phyloP scores from a whole-genome alignment of 2,329 filamentous ascomycete species.

The Ceratocystis albifundus region DNA sequence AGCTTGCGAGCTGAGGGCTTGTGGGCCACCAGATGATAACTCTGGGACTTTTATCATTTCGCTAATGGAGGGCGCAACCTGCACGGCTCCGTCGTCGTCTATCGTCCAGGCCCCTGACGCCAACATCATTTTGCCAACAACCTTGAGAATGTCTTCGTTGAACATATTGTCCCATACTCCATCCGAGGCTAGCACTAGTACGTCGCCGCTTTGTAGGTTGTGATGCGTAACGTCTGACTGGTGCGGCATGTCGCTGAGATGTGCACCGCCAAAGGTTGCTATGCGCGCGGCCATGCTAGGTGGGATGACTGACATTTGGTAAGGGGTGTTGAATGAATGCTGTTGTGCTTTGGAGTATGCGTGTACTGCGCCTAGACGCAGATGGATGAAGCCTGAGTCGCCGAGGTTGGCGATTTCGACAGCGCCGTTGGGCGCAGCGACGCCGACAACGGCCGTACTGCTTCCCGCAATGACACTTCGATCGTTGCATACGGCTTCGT shows the following conservation, averaged over 20 bases:
- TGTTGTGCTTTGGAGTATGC: conserved; percentile 77
- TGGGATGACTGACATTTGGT: conserved; percentile 82
- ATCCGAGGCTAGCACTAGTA: conserved; percentile 87
- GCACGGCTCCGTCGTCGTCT: conserved; percentile 47
- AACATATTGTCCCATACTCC: conserved; percentile 94
- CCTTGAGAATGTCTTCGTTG: conserved; percentile 73
- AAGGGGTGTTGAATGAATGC: conserved; percentile 95
- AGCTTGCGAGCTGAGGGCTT: conserved; percentile 21
- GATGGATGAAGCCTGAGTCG: conserved; percentile 83
- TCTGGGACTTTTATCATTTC: conserved; percentile 35
- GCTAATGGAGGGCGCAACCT: conserved; percentile 48
- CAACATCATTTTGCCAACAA: conserved; percentile 68
- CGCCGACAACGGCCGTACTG: conserved; percentile 81
- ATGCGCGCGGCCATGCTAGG: conserved; percentile 67
- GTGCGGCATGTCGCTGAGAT: conserved; percentile 69
- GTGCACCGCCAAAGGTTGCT: conserved; percentile 68
- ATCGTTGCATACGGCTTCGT: conserved; percentile 69
- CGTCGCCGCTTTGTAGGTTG: conserved; percentile 73
- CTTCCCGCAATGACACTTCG: conserved; percentile 66
- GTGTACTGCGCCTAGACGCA: conserved; percentile 76
- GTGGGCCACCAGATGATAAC: conserved; percentile 24
- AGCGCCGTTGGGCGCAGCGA: conserved; percentile 59
- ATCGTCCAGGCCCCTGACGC: conserved; percentile 61
- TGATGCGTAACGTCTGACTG: conserved; percentile 74
- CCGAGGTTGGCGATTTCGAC: conserved; percentile 88